A percentile compares a stretch with the other conserved stretches of the same genome.
phyloP scores from a whole-genome alignment of 129 eudicot genomes.

The Pittosporum tobira region DNA sequence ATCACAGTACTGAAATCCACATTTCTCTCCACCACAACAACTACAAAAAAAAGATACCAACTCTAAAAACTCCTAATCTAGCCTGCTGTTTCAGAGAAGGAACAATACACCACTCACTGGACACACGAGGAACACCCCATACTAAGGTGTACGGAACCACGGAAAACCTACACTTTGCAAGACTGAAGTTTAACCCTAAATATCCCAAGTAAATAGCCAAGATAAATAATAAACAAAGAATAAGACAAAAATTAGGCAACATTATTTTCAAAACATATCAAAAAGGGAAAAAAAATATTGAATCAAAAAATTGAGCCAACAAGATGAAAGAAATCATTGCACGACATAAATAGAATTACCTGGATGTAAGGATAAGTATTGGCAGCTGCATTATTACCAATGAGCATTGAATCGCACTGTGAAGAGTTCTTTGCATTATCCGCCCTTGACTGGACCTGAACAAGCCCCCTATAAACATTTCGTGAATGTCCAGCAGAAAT shows the following conservation, averaged over 20 bases:
- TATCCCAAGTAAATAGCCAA: no score
- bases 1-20: no score
- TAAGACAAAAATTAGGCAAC: background rate
- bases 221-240: background rate
- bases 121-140: no score
- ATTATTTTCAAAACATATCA: no score
- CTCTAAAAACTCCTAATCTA: no score
- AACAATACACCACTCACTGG: no score
- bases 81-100: no score
- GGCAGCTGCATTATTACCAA: constrained; percentile 85
- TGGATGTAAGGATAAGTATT: constrained; percentile 93
- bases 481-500: constrained; percentile 93
- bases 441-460: constrained; percentile 75
- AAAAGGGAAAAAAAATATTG: background rate
- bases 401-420: constrained; percentile 98
- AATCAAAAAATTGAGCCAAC: background rate
- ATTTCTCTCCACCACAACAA: no score
- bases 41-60: no score
- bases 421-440: constrained; percentile 85
- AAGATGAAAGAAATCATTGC: background rate
- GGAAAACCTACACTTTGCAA: no score
- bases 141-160: no score
- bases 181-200: no score
- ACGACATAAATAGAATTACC: constrained; percentile 33
- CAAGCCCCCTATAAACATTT: constrained; percentile 87